Evolutionary conservation across 495 filamentous ascomycete species (phyloP).

Genomic region (Pseudevernia furfuracea): DNA sequence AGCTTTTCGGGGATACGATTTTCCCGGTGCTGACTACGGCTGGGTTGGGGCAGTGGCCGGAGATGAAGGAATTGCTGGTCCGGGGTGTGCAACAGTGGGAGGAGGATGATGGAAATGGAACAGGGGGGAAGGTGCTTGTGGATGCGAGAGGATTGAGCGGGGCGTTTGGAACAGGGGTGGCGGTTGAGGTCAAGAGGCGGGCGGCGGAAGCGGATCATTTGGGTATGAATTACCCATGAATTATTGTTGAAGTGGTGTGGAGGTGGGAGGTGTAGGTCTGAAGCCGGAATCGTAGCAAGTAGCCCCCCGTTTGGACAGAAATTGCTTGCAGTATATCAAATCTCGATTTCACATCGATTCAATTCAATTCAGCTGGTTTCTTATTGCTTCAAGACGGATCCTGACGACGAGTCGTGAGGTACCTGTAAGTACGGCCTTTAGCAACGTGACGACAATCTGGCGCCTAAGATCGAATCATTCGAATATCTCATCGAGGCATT

Average conservation of each 20-base stretch:
- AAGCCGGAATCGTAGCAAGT: not conserved
- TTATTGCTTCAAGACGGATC: too few species aligned
- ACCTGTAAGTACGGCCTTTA: too few species aligned
- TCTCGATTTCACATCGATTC: too few species aligned
- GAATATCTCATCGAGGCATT: too few species aligned
- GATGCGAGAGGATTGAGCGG: not conserved
- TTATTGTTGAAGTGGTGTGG: not conserved
- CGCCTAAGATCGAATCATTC: too few species aligned
- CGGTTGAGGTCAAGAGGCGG: not conserved
- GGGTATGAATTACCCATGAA: not conserved
- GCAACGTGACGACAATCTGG: too few species aligned
- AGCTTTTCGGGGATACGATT: not conserved
- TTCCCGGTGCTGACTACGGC: not conserved
- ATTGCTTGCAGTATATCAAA: too few species aligned
- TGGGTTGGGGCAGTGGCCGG: not conserved
- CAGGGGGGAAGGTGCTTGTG: not conserved
- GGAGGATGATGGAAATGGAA: not conserved
- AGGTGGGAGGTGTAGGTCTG: not conserved
- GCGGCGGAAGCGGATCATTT: conserved; percentile 4
- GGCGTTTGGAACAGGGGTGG: not conserved
- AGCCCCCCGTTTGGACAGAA: too few species aligned
- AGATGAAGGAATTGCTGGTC: not conserved
- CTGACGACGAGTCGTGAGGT: too few species aligned
- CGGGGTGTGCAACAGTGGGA: not conserved
- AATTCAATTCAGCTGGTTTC: too few species aligned